Evolutionary conservation across 108 stramenopile genomes (phyloP), one percentile per base, ranked within the genome.

Genomic region (Aureococcus anophagefferens): DNA sequence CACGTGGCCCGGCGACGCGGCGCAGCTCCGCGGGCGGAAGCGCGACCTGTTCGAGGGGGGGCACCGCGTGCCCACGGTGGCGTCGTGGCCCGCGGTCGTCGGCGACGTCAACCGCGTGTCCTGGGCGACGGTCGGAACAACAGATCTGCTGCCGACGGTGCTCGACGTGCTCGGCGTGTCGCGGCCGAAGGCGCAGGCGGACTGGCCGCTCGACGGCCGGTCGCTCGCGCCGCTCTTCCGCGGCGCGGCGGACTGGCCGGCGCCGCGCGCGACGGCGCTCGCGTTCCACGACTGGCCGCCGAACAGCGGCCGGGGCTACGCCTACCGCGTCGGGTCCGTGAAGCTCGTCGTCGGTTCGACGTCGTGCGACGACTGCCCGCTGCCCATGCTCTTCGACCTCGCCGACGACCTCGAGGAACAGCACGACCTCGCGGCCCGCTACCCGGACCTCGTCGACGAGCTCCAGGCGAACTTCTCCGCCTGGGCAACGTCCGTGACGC

Each of bases 31-130:
- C 32, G 79, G 79, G 1, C 40, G 75, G 29, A 80, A 80, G 46
- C 51, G 79, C 44, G 79, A 80, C 67, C 72, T 80, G 65, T 80
- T 62, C 21, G 79, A 80, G 40, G 79, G 79, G 46, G 79, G 79
- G 14, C 79, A 80, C 71, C 75, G 79, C 36, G 79, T 80, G 25
- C 66, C 75, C 33, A 69, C 73, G n/a, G 66, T 79, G 32, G 59
- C 75, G 18, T 79, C 78, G 31, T 79, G 71, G 66, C 78, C 78
- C 33, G 32, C 74, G 30, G 45, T 74, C 7, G 36, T 79, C 30
- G 70, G 21, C 30, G 67, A 46, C 18, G 5, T 30, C 35, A 25
- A 21, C 7, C 17, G 18, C 31, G 64, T 67, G n/a, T 71, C 74
- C 5, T 79, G 78, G 78, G 78, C 75, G 63, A 70, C 74, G 9